phyloP scores from a whole-genome alignment of 805 yeast species.

The Ogataea pini region DNA sequence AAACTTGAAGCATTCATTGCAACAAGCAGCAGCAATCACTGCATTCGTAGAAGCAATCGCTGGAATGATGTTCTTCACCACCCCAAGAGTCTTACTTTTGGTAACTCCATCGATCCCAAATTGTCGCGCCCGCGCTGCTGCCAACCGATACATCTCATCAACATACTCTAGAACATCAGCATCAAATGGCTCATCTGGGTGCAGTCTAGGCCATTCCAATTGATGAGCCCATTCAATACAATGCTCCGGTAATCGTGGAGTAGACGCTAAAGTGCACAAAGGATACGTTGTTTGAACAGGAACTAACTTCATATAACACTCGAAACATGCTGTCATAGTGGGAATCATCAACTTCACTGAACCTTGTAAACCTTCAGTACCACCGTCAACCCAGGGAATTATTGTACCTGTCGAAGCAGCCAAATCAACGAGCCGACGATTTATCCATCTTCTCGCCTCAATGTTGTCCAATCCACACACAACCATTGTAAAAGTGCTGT shows the following conservation, averaged over 20 bases:
- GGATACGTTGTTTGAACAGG: conserved; percentile 71
- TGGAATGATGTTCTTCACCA: conserved; percentile 88
- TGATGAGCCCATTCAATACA: conserved; percentile 89
- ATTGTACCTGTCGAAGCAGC: conserved; percentile 52
- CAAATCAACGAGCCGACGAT: conserved; percentile 62
- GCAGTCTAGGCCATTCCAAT: conserved; percentile 65
- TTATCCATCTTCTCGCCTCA: conserved; percentile 90
- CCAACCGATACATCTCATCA: conserved; percentile 56
- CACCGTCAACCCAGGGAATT: conserved; percentile 86
- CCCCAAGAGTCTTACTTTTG: conserved; percentile 72
- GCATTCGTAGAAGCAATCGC: conserved; percentile 95
- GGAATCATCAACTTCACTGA: conserved; percentile 88
- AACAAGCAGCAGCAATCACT: conserved; percentile 83
- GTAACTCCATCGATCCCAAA: conserved; percentile 80
- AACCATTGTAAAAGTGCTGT: conserved; percentile 66
- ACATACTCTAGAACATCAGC: conserved; percentile 69
- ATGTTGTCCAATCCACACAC: conserved; percentile 89
- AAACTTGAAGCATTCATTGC: conserved; percentile 81
- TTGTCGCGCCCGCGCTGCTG: conserved; percentile 58
- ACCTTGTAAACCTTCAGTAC: conserved; percentile 93
- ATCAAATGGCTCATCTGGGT: conserved; percentile 54
- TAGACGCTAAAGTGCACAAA: conserved; percentile 90
- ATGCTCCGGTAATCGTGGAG: conserved; percentile 93
- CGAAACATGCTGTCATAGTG: conserved; percentile 84
- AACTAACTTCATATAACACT: conserved; percentile 80